Percentiles rank a stretch among this genome's conserved stretches.
phyloP scores from a whole-genome alignment of 148 eudicot genomes.

The Suaeda aralocaspica region DNA sequence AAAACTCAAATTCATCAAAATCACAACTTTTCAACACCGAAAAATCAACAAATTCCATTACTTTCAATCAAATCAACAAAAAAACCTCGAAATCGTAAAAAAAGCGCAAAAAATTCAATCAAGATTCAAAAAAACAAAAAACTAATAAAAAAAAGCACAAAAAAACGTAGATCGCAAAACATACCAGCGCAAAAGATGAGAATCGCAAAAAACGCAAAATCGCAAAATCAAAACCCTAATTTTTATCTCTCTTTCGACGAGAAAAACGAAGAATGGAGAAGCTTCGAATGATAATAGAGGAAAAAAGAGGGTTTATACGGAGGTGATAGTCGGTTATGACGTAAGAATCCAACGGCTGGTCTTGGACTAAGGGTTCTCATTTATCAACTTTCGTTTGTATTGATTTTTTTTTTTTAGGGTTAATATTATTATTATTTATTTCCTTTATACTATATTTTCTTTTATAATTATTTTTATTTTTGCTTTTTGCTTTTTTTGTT shows the following conservation, averaged over 20 bases:
- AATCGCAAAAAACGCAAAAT: background rate
- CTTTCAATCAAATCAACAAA: background rate
- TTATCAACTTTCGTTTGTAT: background rate
- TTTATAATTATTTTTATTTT: background rate
- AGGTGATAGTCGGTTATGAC: background rate
- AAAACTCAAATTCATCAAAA: background rate
- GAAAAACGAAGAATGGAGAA: background rate
- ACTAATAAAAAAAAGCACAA: background rate
- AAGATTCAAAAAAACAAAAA: background rate
- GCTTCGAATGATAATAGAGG: background rate
- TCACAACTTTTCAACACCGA: too few species aligned
- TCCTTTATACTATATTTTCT: background rate
- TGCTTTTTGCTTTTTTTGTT: background rate
- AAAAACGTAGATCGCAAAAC: background rate
- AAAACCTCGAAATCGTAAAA: too few species aligned
- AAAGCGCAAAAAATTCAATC: too few species aligned
- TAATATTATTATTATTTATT: background rate
- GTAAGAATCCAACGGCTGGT: slow-evolving; percentile 3
- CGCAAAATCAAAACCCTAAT: background rate
- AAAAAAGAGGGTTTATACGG: background rate
- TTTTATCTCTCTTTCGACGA: background rate
- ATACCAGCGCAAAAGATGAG: background rate
- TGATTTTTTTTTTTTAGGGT: background rate
- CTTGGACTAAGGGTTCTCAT: background rate
- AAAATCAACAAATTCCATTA: background rate